Evolutionary conservation across 257 asterid genomes (phyloP).

Genomic region (Solanum sparsipilum): DNA sequence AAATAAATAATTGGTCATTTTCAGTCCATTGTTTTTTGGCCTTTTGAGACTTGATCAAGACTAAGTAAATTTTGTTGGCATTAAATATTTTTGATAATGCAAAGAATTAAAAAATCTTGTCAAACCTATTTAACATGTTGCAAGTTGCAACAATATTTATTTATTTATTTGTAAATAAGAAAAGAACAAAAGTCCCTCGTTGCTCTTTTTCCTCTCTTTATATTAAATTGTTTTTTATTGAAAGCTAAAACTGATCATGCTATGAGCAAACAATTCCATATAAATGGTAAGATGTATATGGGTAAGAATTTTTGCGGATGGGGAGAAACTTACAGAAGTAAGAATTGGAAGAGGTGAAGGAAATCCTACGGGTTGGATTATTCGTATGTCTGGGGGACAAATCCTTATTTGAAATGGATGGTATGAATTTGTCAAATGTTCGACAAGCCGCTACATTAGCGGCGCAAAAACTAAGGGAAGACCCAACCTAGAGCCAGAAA

Average conservation of each 20-base stretch:
- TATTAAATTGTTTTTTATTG: not conserved
- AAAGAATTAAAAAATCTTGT: not conserved
- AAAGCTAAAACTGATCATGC: not conserved
- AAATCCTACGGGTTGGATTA: too few relatives aligned
- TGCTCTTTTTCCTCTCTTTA: not conserved
- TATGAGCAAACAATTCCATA: too few relatives aligned
- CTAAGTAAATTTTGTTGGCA: not conserved
- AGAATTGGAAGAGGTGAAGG: too few relatives aligned
- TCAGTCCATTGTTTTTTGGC: not conserved
- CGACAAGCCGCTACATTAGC: not conserved
- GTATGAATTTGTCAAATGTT: too few relatives aligned
- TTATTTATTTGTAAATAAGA: not conserved
- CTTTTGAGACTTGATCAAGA: not conserved
- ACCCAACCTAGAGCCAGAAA: too few relatives aligned
- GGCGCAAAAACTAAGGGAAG: not conserved
- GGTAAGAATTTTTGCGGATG: too few relatives aligned
- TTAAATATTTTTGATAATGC: not conserved
- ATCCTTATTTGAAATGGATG: too few relatives aligned
- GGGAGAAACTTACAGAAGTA: too few relatives aligned
- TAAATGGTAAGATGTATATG: too few relatives aligned
- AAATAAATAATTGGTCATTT: not conserved
- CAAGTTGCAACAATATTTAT: not conserved
- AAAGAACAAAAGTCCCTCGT: not conserved
- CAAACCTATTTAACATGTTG: not conserved
- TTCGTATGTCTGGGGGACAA: rapidly evolving